Conservation (phyloP, 1,139 yeast genomes). For the Hanseniaspora uvarum region DNA sequence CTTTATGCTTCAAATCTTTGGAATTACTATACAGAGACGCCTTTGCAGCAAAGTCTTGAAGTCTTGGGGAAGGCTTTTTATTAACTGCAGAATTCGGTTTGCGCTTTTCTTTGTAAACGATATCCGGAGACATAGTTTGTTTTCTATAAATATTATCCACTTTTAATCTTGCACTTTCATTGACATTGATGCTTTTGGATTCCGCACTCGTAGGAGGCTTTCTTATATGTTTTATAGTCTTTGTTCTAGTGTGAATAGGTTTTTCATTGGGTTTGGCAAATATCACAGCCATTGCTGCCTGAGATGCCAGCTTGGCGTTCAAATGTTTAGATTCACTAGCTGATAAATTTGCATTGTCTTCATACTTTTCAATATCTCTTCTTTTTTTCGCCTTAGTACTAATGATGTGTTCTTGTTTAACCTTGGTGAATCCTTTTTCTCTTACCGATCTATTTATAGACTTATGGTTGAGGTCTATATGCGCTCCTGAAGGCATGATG, state of each 20-base stretch:
- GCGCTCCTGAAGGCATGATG: not conserved
- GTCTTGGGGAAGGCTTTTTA: not conserved
- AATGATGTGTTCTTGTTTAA: not conserved
- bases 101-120: not conserved
- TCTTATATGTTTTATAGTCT: not conserved
- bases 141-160: not conserved
- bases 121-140: not conserved
- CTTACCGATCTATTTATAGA: not conserved
- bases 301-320: constrained; percentile 12
- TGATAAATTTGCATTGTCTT: not conserved
- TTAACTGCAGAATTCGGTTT: not conserved
- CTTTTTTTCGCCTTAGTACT: not conserved
- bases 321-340: not conserved
- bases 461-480: not conserved
- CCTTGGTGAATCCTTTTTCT: not conserved
- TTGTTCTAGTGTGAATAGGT: not conserved
- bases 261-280: not conserved
- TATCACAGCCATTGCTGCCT: constrained; percentile 12
- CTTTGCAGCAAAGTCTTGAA: not conserved
- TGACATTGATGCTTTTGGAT: not conserved
- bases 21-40: not conserved
- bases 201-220: not conserved
- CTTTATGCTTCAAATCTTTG: not conserved
- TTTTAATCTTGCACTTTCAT: not conserved
- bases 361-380: not conserved